Evolutionary conservation across 2,329 filamentous ascomycete species (phyloP).

Genomic region (Aspergillus sp.): DNA sequence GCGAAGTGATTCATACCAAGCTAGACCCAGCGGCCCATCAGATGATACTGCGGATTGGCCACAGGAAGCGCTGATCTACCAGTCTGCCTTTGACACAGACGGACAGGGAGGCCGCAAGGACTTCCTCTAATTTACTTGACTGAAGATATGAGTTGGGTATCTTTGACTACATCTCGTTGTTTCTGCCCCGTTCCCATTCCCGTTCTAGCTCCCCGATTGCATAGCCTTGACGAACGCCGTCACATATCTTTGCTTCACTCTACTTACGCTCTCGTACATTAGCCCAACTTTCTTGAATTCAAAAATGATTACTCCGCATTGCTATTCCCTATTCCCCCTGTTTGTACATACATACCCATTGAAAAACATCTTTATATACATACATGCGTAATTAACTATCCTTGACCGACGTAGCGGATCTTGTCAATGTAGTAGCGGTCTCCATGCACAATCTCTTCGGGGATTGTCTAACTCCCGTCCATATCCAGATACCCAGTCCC

Average conservation of each 20-base stretch:
- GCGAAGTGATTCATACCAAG: constrained; percentile 16
- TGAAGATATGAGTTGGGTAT: not conserved
- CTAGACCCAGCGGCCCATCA: constrained; percentile 16
- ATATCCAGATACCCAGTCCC: too few species aligned
- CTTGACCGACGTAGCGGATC: too few species aligned
- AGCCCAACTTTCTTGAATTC: not conserved
- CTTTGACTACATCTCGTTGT: not conserved
- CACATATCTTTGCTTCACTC: not conserved
- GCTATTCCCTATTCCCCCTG: not conserved
- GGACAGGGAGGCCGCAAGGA: constrained; percentile 20
- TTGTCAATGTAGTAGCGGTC: too few species aligned
- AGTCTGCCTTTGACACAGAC: constrained; percentile 27
- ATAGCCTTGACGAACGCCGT: constrained; percentile 1
- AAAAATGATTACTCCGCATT: not conserved
- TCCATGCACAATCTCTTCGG: too few species aligned
- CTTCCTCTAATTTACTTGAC: not conserved
- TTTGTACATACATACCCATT: constrained; percentile 16
- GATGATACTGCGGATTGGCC: constrained; percentile 40
- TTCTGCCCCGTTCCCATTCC: not conserved
- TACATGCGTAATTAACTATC: too few species aligned
- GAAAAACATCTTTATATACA: not conserved
- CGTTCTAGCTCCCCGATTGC: not conserved
- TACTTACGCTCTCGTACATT: not conserved
- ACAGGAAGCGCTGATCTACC: constrained; percentile 43
- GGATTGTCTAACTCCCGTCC: too few species aligned